Evolutionary conservation across 2,329 filamentous ascomycete species (phyloP).

Genomic region (Trichoderma afroharzianum): DNA sequence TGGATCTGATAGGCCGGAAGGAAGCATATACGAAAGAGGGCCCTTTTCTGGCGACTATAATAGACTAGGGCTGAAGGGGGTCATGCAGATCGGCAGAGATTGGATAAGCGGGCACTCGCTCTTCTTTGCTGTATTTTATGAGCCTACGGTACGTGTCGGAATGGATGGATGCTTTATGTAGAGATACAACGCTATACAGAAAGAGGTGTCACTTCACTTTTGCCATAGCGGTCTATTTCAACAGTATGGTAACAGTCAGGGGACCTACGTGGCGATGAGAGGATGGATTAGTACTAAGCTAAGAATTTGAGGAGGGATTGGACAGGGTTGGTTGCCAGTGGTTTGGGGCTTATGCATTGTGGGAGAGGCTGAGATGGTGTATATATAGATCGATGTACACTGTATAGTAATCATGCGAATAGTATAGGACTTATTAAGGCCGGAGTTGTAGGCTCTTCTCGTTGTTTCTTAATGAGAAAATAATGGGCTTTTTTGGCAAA

Average conservation of each 20-base stretch:
- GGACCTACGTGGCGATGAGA: not conserved
- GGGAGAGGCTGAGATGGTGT: not conserved
- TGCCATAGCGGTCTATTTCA: too few relatives aligned
- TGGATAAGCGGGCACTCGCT: not conserved
- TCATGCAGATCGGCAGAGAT: not conserved
- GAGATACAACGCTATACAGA: too few relatives aligned
- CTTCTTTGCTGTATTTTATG: not conserved
- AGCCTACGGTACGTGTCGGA: too few relatives aligned
- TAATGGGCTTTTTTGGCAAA: not conserved
- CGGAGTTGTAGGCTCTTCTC: not conserved
- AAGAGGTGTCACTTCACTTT: too few relatives aligned
- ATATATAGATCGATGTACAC: not conserved
- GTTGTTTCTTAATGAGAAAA: not conserved
- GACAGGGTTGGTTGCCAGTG: not conserved
- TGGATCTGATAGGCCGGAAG: not conserved
- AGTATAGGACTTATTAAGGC: not conserved
- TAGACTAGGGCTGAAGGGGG: slow-evolving; percentile 6
- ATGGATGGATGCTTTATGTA: too few relatives aligned
- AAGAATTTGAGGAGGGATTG: not conserved
- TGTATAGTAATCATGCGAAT: not conserved
- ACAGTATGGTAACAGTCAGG: not conserved
- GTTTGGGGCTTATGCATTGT: not conserved
- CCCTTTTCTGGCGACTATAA: not conserved
- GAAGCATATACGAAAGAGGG: not conserved
- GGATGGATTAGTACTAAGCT: not conserved